Percentiles rank a stretch among this genome's conserved stretches.
These are phyloP conservation scores for Hura crepitans DNA, from an alignment of 441 rosid species.

Conservation along the genomic window DNA sequence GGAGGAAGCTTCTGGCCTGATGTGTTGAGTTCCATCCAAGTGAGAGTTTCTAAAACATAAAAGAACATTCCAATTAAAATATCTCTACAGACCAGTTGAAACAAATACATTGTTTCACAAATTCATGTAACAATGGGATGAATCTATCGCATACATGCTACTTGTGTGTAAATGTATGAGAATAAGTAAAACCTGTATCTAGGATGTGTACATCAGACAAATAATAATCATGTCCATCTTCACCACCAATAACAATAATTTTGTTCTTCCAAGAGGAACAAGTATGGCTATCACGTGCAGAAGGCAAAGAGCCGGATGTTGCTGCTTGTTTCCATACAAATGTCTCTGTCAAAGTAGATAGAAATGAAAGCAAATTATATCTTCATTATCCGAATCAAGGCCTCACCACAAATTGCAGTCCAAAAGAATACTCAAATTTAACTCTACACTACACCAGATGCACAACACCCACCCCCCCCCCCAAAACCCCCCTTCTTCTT, in stretches of 20 bases:
- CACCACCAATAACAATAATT: conserved; percentile 84
- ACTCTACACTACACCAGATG: not conserved
- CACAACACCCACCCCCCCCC: not conserved
- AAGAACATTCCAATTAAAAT: conserved; percentile 13
- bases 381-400: conserved; percentile 1
- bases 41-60: conserved; percentile 56
- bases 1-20: conserved; percentile 75
- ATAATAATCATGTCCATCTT: conserved; percentile 87
- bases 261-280: conserved; percentile 94
- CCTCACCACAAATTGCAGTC: conserved; percentile 3
- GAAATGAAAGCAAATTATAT: conserved; percentile 11
- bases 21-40: conserved; percentile 79
- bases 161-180: not conserved
- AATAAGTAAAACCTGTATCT: conserved; percentile 63
- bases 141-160: not conserved
- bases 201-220: conserved; percentile 90
- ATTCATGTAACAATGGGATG: not conserved
- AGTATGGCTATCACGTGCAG: conserved; percentile 91
- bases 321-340: conserved; percentile 76
- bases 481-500: too few relatives aligned
- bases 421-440: not conserved
- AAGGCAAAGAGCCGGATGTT: conserved; percentile 77
- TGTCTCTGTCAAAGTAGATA: conserved; percentile 52
- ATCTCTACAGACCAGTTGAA: conserved; percentile 11
- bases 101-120: conserved; percentile 1